Conservation (phyloP, 148 eudicot genomes). For the Rhododendron griersonianum region DNA sequence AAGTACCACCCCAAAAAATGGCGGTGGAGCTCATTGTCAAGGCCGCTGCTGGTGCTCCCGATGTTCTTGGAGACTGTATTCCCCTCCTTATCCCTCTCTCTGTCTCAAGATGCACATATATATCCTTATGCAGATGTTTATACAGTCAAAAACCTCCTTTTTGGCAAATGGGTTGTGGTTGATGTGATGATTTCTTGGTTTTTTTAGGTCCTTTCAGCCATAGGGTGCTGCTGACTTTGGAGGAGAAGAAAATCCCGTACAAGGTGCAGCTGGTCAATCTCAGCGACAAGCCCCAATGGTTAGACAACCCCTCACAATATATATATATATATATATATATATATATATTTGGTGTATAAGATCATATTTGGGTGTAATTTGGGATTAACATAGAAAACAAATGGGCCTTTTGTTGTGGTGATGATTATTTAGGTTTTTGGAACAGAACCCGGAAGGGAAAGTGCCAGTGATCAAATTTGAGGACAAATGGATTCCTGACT, state of each 20-base stretch:
- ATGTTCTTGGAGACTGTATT: slow-evolving; percentile 55
- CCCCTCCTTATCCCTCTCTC: neutral
- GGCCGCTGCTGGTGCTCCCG: slow-evolving; percentile 35
- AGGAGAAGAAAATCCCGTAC: slow-evolving; percentile 80
- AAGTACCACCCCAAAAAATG: neutral
- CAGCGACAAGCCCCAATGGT: slow-evolving; percentile 74
- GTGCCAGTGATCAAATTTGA: slow-evolving; percentile 73
- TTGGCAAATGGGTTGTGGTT: neutral
- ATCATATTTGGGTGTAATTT: neutral
- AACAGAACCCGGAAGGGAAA: slow-evolving; percentile 63
- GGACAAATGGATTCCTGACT: slow-evolving; percentile 70
- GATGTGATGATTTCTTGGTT: slow-evolving; percentile 8
- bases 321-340: no score
- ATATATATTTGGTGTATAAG: neutral
- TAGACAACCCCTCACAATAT: neutral
- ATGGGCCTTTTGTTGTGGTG: neutral
- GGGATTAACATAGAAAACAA: neutral
- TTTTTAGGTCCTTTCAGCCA: slow-evolving; percentile 71
- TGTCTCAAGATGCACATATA: no score
- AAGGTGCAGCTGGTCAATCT: slow-evolving; percentile 56
- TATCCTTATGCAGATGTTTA: neutral
- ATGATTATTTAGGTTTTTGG: slow-evolving; percentile 53
- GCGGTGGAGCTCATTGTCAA: neutral
- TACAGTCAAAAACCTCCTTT: neutral
- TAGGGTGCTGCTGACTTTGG: slow-evolving; percentile 75